Base-by-base conservation (phyloP, 345 rosid species). In the Aurinia saxatilis region DNA sequence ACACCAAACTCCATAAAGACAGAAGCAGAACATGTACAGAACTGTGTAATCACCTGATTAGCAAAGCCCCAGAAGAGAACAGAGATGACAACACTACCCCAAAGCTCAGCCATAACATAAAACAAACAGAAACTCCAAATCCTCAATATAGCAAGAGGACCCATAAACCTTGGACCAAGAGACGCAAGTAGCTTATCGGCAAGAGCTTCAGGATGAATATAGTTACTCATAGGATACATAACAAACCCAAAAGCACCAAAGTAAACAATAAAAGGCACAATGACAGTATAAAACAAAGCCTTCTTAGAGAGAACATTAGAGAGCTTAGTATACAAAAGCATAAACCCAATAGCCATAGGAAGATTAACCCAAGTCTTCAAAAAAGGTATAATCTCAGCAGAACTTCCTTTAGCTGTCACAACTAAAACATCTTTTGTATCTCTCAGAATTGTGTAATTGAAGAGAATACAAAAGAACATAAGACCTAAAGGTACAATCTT, bases 31-130 rank as follows among this genome's bases (percentile, higher is more conserved):
- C 10, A 10, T 10, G 6, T n/a, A 13, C 2, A 33, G 38, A 50
- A 8, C 33, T 39, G 48, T 33, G 11, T 14, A 40, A 36, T 74
- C 56, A 88, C 98, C 96, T 92, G 98, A 85, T 92, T 92, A 17
- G 98, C 98, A 65, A 92, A 83, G 8, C 98, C 98, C 98, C 98
- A 92, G 70, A 92, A 92, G 35, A 92, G 86, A 71, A 92, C 98
- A 17, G 98, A 92, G 48, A 92, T 34, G 63, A 92, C 98, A 31
- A 92, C 98, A 67, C 98, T 92, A 10, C 98, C 98, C 98, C 98
- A 92, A 67, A 92, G 82, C 74, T 92, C 98, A 78, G 98, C 98
- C 98, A 92, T 92, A 65, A 92, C 98, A 77, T 92, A 92, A 75
- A 92, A 92, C 82, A 92, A 78, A 74, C 96, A 88, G 80, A 88